phyloP scores from a whole-genome alignment of 495 filamentous ascomycete genomes.

The Hyaloscypha finlandica region DNA sequence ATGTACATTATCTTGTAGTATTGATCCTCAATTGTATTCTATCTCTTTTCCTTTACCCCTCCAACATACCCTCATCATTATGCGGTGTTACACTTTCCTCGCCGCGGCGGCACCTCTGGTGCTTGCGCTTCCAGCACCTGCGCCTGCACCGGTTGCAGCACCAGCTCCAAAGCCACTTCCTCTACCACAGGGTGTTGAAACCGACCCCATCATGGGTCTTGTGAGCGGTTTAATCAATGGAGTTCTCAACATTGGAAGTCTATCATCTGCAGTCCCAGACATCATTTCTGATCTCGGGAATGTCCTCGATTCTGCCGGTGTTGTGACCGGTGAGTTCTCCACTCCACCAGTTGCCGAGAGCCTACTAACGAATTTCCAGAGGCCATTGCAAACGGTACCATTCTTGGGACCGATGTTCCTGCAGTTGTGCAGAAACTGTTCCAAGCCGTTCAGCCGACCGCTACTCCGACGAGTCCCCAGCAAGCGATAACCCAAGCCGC shows the following conservation, averaged over 20 bases:
- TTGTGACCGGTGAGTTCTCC: slow-evolving; percentile 8
- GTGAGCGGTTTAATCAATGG: slow-evolving; percentile 4
- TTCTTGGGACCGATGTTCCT: slow-evolving; percentile 18
- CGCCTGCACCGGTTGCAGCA: slow-evolving; percentile 5
- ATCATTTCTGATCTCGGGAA: neutral
- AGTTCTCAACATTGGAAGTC: slow-evolving; percentile 11
- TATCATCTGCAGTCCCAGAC: slow-evolving; percentile 10
- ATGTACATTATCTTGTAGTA: neutral
- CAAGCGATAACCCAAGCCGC: slow-evolving; percentile 8
- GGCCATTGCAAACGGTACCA: slow-evolving; percentile 24
- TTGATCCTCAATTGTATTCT: neutral
- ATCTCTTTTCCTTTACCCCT: neutral
- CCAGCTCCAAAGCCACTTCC: slow-evolving; percentile 12
- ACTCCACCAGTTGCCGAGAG: neutral
- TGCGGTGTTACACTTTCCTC: slow-evolving; percentile 12
- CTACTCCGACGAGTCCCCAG: slow-evolving; percentile 13
- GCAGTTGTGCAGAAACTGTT: slow-evolving; percentile 21
- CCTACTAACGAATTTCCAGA: slow-evolving; percentile 12
- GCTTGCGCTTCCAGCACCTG: slow-evolving; percentile 16
- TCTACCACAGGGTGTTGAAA: slow-evolving; percentile 1
- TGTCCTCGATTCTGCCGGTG: neutral
- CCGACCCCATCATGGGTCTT: slow-evolving; percentile 16
- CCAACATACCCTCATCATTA: neutral
- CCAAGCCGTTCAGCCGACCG: slow-evolving; percentile 16
- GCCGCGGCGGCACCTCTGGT: slow-evolving; percentile 14